Base-by-base conservation (phyloP, 2,329 filamentous ascomycete species). In the Aspergillus versicolor region DNA sequence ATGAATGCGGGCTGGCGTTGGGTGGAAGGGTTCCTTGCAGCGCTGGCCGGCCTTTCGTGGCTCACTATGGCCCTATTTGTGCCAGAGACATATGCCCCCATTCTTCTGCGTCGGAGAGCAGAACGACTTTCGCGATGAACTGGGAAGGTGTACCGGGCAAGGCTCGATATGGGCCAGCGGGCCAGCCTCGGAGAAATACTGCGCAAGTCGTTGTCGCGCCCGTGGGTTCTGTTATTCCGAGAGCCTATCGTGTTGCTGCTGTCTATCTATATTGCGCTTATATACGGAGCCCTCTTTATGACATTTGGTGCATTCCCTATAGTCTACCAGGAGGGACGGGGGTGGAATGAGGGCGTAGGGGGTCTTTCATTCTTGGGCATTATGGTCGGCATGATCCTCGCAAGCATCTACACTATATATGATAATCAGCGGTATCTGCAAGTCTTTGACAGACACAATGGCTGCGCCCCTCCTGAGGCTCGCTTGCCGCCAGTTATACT, bases 1-100 rank as follows among this genome's bases (percentile, higher is more conserved):
- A 79, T 86, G 69, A 77, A 80, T 2, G 81, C 79, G 12, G 87
- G 86, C 15, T 90, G 88, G 88, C 78, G 85, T 64, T 90, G 88
- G 88, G 82, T 90, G 19, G 78, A 84, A 69, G 85, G 84, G 1
- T 72, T 89, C 48, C 80, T 86, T 66, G 80, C 82, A 49, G 84
- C 85, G 58, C 87, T 89, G 68, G 86, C 84, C 2, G 85, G 84
- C 8, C 72, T 80, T 7, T 78, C 88, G 49, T 87, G 84, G 72
- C 65, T 75, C 21, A 17, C 67, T 2, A 69, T 70, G 21, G 53
- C 67, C 1, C 52, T 69, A 1, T 53, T 71, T 12, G 66, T 73
- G 27, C 73, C 72, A 0, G 72, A 75, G 54, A 75, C 73, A 1
- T 84, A 82, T 62, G 75, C 75, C 0, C 81, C 81, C 0, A 78